A percentile compares a stretch with the other conserved stretches of the same genome.
Conservation (phyloP, 164 flowering plant genomes). For the Nymphaea thermarum region DNA sequence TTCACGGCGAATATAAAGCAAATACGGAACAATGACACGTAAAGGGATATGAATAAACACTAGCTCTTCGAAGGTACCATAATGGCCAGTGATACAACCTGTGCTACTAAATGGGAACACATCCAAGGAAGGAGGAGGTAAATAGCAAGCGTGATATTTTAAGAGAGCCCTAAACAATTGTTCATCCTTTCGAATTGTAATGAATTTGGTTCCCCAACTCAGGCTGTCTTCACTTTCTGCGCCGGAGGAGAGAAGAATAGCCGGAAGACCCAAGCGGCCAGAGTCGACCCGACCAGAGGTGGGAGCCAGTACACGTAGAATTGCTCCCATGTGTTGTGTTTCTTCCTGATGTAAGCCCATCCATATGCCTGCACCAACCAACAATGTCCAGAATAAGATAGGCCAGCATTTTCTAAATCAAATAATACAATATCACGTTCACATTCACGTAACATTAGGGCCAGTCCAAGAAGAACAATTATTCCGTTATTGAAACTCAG, state of each 20-base stretch:
- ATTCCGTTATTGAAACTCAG: background rate
- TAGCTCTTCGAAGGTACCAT: too few species aligned
- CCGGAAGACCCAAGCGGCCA: conserved; percentile 61
- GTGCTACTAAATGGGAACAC: too few species aligned
- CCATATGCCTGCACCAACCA: conserved; percentile 55
- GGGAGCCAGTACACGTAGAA: conserved; percentile 74
- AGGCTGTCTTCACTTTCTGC: conserved; percentile 58
- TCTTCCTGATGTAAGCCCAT: conserved; percentile 56
- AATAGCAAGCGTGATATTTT: too few species aligned
- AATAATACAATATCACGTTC: background rate
- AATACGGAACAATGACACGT: too few species aligned
- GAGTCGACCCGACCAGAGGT: conserved; percentile 57
- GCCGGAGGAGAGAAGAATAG: conserved; percentile 34
- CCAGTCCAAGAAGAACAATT: background rate
- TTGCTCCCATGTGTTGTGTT: conserved; percentile 70
- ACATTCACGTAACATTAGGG: background rate
- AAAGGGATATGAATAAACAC: too few species aligned
- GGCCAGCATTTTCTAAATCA: too few species aligned
- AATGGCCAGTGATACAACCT: too few species aligned
- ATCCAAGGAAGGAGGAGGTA: too few species aligned
- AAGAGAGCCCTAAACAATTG: too few species aligned
- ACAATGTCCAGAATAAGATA: background rate
- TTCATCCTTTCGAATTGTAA: too few species aligned
- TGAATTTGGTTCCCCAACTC: background rate
- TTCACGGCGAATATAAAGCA: too few species aligned